Evolutionary conservation across 1,139 yeast species (phyloP), one percentile per base, ranked within the genome.

Genomic region (Sugiyamaella pinicola): DNA sequence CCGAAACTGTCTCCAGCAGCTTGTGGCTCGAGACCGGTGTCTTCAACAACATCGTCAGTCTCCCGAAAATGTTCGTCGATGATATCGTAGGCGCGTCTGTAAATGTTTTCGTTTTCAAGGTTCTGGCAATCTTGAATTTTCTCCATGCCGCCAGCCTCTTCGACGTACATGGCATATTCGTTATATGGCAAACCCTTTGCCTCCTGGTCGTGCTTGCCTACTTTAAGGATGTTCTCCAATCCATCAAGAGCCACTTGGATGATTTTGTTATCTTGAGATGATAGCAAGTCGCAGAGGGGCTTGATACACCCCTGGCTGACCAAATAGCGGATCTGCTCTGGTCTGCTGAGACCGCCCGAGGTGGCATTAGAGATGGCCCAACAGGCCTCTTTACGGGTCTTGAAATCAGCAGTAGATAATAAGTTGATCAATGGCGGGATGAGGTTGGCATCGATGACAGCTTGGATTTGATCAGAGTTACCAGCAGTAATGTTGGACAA

Each of bases 341-440:
- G 98, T 70, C 84, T 86, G 45, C 86, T 79, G 63, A 90, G 78
- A 33, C 97, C 98, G 64, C 99, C 98, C 17, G 96, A 87, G 17
- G 96, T 87, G 42, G 99, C 99, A 70, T 93, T 93, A 33, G 98
- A 90, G 63, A 93, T 87, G 34, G 98, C 99, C 99, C 99, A 93
- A 77, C 99, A 91, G 9, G 99, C 99, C 75, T 93, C 99, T 74
- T 93, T 93, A 71, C 89, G 87, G 41, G 98, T 93, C 76, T 89
- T 90, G 77, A 89, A 91, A 68, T 93, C 99, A 58, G 96, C 97
- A 55, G 81, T 79, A 43, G 79, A 74, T 68, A 93, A 79, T 64
- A 93, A 77, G 70, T 90, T 84, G 65, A 93, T 85, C 60, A 95
- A 83, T 59, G 93, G 96, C 43, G 99, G 99, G 61, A 93, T 84